Evolutionary conservation across 2,329 filamentous ascomycete species (phyloP).

Genomic region (Phaeosphaeria sp.): DNA sequence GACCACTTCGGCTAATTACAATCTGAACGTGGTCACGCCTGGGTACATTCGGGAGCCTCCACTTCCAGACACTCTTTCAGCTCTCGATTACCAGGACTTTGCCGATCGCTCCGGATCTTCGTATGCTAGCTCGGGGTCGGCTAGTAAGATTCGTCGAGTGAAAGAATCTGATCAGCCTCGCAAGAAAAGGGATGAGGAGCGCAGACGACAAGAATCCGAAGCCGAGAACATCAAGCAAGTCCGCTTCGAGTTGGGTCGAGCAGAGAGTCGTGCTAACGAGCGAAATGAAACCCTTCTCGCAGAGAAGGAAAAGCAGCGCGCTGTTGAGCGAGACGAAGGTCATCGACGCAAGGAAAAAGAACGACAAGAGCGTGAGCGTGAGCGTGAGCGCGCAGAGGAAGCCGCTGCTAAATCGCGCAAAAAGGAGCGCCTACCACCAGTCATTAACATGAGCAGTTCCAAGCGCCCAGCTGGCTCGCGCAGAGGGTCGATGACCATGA

Average conservation of each 20-base stretch:
- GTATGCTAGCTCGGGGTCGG: slow-evolving; percentile 23
- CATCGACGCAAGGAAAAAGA: background rate
- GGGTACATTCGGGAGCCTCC: background rate
- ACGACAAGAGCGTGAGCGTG: slow-evolving; percentile 3
- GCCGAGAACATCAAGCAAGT: slow-evolving; percentile 34
- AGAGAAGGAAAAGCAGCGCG: slow-evolving; percentile 25
- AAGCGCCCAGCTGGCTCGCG: slow-evolving; percentile 24
- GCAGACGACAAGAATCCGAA: slow-evolving; percentile 27
- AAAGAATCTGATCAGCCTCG: slow-evolving; percentile 28
- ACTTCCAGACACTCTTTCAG: slow-evolving; percentile 1
- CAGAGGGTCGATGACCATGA: slow-evolving; percentile 27
- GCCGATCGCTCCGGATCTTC: slow-evolving; percentile 26
- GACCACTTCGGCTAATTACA: slow-evolving; percentile 25
- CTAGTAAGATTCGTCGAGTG: slow-evolving; percentile 30
- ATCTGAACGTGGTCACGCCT: slow-evolving; percentile 18
- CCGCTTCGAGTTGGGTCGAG: slow-evolving; percentile 33
- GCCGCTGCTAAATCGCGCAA: slow-evolving; percentile 19
- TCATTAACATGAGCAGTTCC: slow-evolving; percentile 17
- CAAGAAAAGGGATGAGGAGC: slow-evolving; percentile 25
- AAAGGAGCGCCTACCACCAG: slow-evolving; percentile 25
- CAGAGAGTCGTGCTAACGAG: slow-evolving; percentile 26
- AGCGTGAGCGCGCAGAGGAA: slow-evolving; percentile 5
- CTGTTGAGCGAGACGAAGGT: background rate
- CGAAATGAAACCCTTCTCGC: slow-evolving; percentile 26
- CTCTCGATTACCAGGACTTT: slow-evolving; percentile 33